Percentiles rank a stretch among this genome's conserved stretches.
Conservation (phyloP, 345 rosid genomes). For the Eucalyptus erythrocorys region DNA sequence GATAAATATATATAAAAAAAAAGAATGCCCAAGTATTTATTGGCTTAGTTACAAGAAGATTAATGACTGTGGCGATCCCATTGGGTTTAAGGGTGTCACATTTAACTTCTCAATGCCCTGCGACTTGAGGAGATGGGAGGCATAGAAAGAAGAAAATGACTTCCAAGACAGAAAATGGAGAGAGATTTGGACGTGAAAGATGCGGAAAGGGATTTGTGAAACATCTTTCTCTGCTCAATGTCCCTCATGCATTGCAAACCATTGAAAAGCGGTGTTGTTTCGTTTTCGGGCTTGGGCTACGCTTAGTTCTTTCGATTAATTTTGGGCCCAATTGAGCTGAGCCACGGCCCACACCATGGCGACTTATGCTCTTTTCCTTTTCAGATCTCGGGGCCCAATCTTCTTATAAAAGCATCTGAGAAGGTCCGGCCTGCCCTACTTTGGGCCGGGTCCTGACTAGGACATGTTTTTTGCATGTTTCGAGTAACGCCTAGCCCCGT, state of each 20-base stretch:
- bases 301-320: background rate
- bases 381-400: background rate
- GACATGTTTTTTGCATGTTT: no score
- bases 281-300: background rate
- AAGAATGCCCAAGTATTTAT: no score
- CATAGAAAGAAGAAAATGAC: background rate
- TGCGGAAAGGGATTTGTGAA: background rate
- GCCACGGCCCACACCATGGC: background rate
- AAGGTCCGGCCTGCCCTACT: background rate
- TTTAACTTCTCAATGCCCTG: background rate
- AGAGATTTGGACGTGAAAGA: no score
- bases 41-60: no score
- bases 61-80: no score
- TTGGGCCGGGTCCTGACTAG: no score
- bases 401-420: background rate
- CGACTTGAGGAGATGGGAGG: background rate
- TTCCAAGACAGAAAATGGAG: no score
- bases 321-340: background rate
- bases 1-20: no score
- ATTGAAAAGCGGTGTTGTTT: background rate
- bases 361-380: background rate
- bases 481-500: accelerated
- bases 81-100: no score
- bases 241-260: background rate
- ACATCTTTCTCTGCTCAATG: background rate